Evolutionary conservation across 1,284 basidiomycete genomes (phyloP), one percentile per base, ranked within the genome.

Genomic region (Takashimella koratensis): DNA sequence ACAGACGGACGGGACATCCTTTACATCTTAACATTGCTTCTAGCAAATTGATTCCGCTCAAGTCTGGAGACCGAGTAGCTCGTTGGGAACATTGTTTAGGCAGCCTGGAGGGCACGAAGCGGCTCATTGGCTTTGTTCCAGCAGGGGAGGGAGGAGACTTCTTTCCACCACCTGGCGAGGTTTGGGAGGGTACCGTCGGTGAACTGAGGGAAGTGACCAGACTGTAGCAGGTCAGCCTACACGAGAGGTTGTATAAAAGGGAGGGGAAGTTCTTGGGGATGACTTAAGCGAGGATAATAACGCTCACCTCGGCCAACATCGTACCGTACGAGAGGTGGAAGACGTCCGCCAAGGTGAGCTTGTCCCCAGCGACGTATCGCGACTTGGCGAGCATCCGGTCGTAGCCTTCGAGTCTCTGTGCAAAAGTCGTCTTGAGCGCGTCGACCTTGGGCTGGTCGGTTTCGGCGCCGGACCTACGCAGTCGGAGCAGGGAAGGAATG

Each of bases 301-400:
- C n/a, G n/a, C 56, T 52, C 39, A 60, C 61, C 12, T 56, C 39
- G 20, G 52, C 42, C 27, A 80, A 65, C 48, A 75, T 58, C 13
- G 62, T 44, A 12, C 73, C 80, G 52, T 78, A 79, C 0, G 83
- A 80, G 2, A 84, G 68, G 58, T 84, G 82, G 71, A 79, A 83
- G 8, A 85, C 65, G 61, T 85, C 83, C 0, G 79, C 82, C n/a
- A 84, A 70, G 4, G 81, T 81, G 13, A 82, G 26, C 43, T 73
- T 79, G 55, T 83, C 67, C 2, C 82, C 82, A 25, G 77, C 80
- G n/a, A 83, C 58, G 59, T 80, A 83, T 56, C 77, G 79, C 51
- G 80, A 77, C 67, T 81, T 83, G 47, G 73, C 63, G 22, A 84
- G 70, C 47, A 84, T 79, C 4, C 52, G 58, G 55, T 84, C 81